Evolutionary conservation across 2,329 filamentous ascomycete species (phyloP).

Genomic region (Trichoderma sp.): DNA sequence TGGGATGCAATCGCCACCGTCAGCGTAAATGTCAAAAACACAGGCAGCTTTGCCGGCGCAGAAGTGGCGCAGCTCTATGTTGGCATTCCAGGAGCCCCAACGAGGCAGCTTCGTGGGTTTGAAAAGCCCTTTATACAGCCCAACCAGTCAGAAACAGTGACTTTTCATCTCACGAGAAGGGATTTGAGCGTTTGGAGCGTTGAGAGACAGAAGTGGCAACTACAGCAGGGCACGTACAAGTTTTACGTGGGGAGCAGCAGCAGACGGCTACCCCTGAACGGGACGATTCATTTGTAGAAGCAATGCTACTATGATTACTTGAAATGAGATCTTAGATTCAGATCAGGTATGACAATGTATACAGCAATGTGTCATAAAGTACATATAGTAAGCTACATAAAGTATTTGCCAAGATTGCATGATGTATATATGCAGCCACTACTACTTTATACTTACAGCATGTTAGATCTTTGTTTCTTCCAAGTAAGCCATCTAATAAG

Average conservation of each 20-base stretch:
- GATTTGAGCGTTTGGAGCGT: slow-evolving; percentile 70
- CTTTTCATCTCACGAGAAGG: slow-evolving; percentile 59
- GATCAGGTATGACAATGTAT: neutral
- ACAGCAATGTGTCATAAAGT: neutral
- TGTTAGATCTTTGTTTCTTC: neutral
- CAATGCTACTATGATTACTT: neutral
- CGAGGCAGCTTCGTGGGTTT: slow-evolving; percentile 65
- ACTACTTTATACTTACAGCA: neutral
- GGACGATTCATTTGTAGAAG: slow-evolving; percentile 27
- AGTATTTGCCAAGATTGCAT: neutral
- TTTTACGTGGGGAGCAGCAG: slow-evolving; percentile 53
- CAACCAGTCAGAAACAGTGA: slow-evolving; percentile 47
- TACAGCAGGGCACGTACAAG: slow-evolving; percentile 48
- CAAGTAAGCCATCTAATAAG: neutral
- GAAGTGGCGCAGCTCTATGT: slow-evolving; percentile 55
- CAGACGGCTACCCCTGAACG: slow-evolving; percentile 45
- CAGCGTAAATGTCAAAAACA: slow-evolving; percentile 45
- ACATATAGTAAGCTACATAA: neutral
- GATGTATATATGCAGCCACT: neutral
- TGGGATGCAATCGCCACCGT: slow-evolving; percentile 50
- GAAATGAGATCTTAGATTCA: neutral
- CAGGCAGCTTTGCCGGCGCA: slow-evolving; percentile 44
- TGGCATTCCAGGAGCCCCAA: slow-evolving; percentile 50
- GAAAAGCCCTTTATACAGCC: slow-evolving; percentile 58
- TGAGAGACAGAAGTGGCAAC: slow-evolving; percentile 60